A percentile compares a stretch with the other conserved stretches of the same genome.
Conservation (phyloP, 192 early-diverging fungal genomes). For the Haplosporangium gracile region DNA sequence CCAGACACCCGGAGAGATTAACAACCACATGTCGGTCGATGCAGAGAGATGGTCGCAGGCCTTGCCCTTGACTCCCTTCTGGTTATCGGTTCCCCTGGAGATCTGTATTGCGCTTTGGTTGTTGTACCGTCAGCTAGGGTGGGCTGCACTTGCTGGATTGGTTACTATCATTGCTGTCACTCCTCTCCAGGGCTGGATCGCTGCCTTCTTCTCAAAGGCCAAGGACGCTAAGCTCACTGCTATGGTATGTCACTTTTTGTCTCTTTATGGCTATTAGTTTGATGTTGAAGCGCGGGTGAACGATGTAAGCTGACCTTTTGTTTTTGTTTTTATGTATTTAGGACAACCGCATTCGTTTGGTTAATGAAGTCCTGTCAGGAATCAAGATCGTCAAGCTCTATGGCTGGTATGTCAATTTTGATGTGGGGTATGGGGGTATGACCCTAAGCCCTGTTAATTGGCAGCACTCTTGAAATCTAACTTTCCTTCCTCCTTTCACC, state of each 20-base stretch:
- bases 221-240: constrained; percentile 31
- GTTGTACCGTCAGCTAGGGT: constrained; percentile 42
- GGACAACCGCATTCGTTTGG: constrained; percentile 43
- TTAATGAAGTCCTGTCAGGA: constrained; percentile 38
- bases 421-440: not conserved
- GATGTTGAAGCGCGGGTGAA: too few relatives aligned
- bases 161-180: too few relatives aligned
- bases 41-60: constrained; percentile 38
- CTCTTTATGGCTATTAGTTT: too few relatives aligned
- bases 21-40: constrained; percentile 51
- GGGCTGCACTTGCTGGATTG: too few relatives aligned
- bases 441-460: not conserved
- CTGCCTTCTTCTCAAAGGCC: not conserved
- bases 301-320: too few relatives aligned
- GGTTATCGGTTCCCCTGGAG: constrained; percentile 22
- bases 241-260: constrained; percentile 35
- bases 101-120: constrained; percentile 40
- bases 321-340: not conserved
- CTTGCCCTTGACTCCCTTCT: constrained; percentile 4
- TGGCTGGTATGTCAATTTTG: constrained; percentile 30
- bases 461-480: not conserved
- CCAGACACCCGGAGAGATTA: constrained; percentile 45
- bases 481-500: too few relatives aligned
- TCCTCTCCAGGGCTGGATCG: constrained; percentile 38
- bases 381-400: constrained; percentile 56